These are phyloP conservation scores for Emydomyces testavorans DNA, from an alignment of 2,329 filamentous ascomycete species.

Conservation along the genomic window DNA sequence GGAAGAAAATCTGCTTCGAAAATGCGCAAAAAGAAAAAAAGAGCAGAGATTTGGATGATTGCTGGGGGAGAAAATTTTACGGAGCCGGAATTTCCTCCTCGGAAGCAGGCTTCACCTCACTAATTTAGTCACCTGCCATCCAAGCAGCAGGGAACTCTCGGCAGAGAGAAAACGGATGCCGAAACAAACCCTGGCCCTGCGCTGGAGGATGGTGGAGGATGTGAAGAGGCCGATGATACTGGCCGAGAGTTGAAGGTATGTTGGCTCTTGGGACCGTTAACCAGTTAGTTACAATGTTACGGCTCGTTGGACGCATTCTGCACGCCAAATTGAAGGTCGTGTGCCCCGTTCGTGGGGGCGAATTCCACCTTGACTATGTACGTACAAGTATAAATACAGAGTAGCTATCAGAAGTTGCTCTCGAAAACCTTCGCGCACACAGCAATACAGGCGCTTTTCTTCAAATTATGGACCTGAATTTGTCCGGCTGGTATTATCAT, in stretches of 20 bases:
- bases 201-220: background rate
- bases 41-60: constrained; percentile 19
- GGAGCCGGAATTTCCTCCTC: constrained; percentile 30
- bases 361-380: too few relatives aligned
- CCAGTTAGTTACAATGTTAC: too few relatives aligned
- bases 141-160: constrained; percentile 6
- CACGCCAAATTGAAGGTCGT: too few relatives aligned
- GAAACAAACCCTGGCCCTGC: background rate
- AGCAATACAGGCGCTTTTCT: too few relatives aligned
- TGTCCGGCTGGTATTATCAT: too few relatives aligned
- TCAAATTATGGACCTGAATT: too few relatives aligned
- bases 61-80: constrained; percentile 33
- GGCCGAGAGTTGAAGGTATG: background rate
- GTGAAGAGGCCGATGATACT: background rate
- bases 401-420: too few relatives aligned
- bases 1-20: constrained; percentile 5
- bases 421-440: too few relatives aligned
- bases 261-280: too few relatives aligned
- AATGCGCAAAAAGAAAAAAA: constrained; percentile 15
- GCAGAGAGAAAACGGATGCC: constrained; percentile 3
- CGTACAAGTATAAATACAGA: too few relatives aligned
- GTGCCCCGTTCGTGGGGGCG: too few relatives aligned
- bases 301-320: too few relatives aligned
- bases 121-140: constrained; percentile 3
- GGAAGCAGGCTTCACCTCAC: constrained; percentile 22